Evolutionary conservation across 2,329 filamentous ascomycete genomes (phyloP).

Genomic region (Aschersonia sp.): DNA sequence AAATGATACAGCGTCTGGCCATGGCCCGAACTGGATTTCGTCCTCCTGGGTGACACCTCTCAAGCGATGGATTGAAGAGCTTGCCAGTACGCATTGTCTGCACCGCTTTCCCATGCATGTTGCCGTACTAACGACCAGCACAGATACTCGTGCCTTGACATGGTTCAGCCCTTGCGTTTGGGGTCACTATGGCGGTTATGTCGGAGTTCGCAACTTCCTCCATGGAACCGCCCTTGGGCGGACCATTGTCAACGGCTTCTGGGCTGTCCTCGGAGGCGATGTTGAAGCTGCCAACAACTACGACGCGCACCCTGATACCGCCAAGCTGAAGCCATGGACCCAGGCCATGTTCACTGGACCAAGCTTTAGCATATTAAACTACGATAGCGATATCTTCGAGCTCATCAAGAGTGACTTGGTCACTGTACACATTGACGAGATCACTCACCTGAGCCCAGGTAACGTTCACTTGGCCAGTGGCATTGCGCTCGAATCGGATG

Average conservation of each 20-base stretch:
- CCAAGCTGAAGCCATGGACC: constrained; percentile 39
- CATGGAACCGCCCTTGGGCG: constrained; percentile 44
- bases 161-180: constrained; percentile 67
- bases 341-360: constrained; percentile 36
- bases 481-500: constrained; percentile 30
- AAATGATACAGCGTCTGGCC: constrained; percentile 24
- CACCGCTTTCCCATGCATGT: constrained; percentile 22
- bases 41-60: constrained; percentile 50
- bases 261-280: constrained; percentile 40
- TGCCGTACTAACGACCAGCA: neutral
- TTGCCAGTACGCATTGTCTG: constrained; percentile 33
- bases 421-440: constrained; percentile 35
- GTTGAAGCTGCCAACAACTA: constrained; percentile 38
- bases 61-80: constrained; percentile 54
- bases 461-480: constrained; percentile 37
- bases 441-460: constrained; percentile 27
- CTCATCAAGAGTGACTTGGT: constrained; percentile 37
- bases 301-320: constrained; percentile 34
- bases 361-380: constrained; percentile 46
- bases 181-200: constrained; percentile 48
- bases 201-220: constrained; percentile 36
- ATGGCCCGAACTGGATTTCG: constrained; percentile 44
- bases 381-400: constrained; percentile 41
- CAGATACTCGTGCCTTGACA: constrained; percentile 48
- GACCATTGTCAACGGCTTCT: constrained; percentile 40